Percentiles rank a stretch among this genome's conserved stretches.
Evolutionary conservation across 768 basidiomycete genomes (phyloP).

Genomic region (Tubosaeta sp.): DNA sequence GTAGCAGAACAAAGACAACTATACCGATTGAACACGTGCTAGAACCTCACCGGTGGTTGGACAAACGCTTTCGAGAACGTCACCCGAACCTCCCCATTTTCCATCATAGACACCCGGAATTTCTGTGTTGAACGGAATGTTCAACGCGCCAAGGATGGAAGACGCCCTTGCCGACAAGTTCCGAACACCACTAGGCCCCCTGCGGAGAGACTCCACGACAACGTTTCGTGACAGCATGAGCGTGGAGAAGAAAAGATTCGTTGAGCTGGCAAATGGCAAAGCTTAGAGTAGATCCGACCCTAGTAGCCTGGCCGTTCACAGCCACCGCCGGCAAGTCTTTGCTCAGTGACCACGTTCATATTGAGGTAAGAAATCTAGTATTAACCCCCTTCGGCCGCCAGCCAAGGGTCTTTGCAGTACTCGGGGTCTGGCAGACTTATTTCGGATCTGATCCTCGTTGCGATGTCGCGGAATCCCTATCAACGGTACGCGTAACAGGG

Average conservation of each 20-base stretch:
- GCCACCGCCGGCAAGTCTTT: conserved; percentile 21
- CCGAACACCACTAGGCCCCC: conserved; percentile 26
- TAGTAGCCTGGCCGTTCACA: conserved; percentile 4
- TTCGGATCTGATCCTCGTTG: conserved; percentile 24
- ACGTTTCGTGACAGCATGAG: conserved; percentile 24
- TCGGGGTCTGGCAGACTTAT: conserved; percentile 15
- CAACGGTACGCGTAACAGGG: conserved; percentile 17
- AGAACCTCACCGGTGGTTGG: conserved; percentile 86
- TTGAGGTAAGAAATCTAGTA: background rate
- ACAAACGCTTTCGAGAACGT: conserved; percentile 65
- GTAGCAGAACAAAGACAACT: conserved; percentile 19
- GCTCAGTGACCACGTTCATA: background rate
- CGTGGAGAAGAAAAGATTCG: background rate
- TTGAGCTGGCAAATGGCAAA: background rate
- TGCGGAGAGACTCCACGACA: conserved; percentile 6
- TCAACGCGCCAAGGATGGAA: conserved; percentile 57
- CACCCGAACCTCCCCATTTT: conserved; percentile 72
- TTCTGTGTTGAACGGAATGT: conserved; percentile 52
- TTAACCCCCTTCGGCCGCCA: conserved; percentile 5
- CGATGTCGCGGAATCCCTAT: conserved; percentile 19
- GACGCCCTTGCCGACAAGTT: conserved; percentile 68
- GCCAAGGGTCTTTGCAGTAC: conserved; percentile 5
- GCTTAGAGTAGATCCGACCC: background rate
- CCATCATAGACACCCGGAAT: conserved; percentile 80
- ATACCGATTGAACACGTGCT: conserved; percentile 66